Conservation (phyloP, 441 rosid genomes). For the Pelargonium fulgidum region DNA sequence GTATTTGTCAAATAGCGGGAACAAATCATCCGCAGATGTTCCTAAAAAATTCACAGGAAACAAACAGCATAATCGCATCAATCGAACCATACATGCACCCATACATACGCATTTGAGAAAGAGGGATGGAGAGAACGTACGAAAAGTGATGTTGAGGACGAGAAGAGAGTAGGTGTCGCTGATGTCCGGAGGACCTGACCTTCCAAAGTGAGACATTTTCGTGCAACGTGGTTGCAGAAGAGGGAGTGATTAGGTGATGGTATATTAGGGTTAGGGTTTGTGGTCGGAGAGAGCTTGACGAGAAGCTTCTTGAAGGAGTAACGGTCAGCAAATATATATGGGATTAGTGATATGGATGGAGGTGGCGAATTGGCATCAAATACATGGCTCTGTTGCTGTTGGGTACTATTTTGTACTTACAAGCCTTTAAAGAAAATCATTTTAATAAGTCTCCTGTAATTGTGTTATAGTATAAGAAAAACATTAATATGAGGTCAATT, state of each 20-base stretch:
- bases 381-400: too few relatives aligned
- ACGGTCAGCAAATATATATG: background rate
- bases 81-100: background rate
- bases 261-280: background rate
- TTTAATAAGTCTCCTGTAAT: too few relatives aligned
- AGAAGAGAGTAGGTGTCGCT: slow-evolving; percentile 89
- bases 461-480: too few relatives aligned
- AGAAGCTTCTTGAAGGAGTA: background rate
- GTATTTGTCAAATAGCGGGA: slow-evolving; percentile 50
- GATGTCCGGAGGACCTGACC: slow-evolving; percentile 96
- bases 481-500: too few relatives aligned
- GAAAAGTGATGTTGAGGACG: slow-evolving; percentile 91
- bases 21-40: slow-evolving; percentile 26
- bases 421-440: too few relatives aligned
- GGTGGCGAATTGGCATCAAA: too few relatives aligned
- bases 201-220: slow-evolving; percentile 88
- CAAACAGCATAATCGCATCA: background rate
- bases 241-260: background rate
- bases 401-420: too few relatives aligned
- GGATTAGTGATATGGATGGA: background rate
- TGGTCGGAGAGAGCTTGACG: background rate
- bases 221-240: background rate
- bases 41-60: background rate
- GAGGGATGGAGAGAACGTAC: slow-evolving; percentile 20
- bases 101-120: background rate